Base-by-base conservation (phyloP, 1,139 yeast genomes). In the Suhomyces bribrorum region DNA sequence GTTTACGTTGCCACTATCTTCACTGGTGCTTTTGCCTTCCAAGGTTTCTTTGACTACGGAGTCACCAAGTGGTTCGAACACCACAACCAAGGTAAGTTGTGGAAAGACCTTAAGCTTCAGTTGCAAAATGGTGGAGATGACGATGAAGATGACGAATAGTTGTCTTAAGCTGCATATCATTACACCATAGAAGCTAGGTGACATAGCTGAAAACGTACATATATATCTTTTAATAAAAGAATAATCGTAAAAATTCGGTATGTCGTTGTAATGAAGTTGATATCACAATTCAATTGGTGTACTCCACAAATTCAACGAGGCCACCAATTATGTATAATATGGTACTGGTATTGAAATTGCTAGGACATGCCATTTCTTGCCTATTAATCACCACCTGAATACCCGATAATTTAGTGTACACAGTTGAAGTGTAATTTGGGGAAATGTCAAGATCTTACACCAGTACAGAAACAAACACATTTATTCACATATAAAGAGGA, bases 31-130 rank as follows among this genome's bases (percentile, higher is more conserved):
- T 92, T 92, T 63, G 82, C 83, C 50, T 90, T 90, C 79, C 96
- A 92, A 74, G 84, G 73, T 47, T 80, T 79, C 58, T 90, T 89
- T 63, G 96, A 89, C 68, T 67, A 72, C 49, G 84, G 81, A 49
- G 77, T 90, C 50, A 90, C 89, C 63, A 64, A 63, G 40, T 85
- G 88, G 86, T 92, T 85, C 75, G 95, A 87, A 64, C 70, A 71
- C 66, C 87, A 85, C 75, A 92, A 92, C 82, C 77, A 76, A 63
- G 98, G 97, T 57, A 92, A 92, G 75, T 88, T 89, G 74, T 92
- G 98, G 98, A 83, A 86, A 64, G 97, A 92, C 59, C 86, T 92
- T 63, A 87, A 86, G 73, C 73, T 72, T 51, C 77, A 75, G 54
- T 77, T 80, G 52, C 71, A 69, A 43, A 84, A 69, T 49, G 80